These are phyloP conservation scores for Pseudogymnoascus sp. DNA, from an alignment of 2,329 filamentous ascomycete species.

Conservation along the genomic window DNA sequence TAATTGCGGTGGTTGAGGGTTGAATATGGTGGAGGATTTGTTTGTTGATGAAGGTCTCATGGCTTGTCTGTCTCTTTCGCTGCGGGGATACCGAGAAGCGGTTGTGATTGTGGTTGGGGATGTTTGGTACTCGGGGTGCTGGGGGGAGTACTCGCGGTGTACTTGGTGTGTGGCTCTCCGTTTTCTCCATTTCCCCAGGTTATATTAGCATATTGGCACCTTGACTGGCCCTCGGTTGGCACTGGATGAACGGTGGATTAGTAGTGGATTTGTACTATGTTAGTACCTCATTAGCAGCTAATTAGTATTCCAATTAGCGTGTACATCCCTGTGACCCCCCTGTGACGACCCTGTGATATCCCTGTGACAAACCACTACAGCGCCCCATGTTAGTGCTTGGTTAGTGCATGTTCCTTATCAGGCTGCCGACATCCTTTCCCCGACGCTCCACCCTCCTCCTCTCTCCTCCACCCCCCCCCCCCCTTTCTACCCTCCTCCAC, in stretches of 20 bases:
- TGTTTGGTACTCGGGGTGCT: not conserved
- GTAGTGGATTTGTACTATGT: not conserved
- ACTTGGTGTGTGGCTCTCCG: not conserved
- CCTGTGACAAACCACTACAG: not conserved
- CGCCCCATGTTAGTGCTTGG: not conserved
- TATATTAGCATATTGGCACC: not conserved
- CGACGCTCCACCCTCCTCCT: not conserved
- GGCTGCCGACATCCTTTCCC: not conserved
- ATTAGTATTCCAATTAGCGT: not conserved
- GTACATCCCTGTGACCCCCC: not conserved
- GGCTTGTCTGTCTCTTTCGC: not conserved
- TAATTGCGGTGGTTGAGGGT: not conserved
- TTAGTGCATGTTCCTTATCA: conserved; percentile 1
- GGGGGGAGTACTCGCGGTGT: not conserved
- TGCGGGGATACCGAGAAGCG: not conserved
- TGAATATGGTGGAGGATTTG: not conserved
- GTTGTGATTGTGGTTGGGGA: not conserved
- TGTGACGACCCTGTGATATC: not conserved
- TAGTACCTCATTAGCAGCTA: not conserved
- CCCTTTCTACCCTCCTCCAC: not conserved
- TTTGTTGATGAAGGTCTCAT: conserved; percentile 3
- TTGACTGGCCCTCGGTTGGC: not conserved
- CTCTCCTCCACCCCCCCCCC: not conserved
- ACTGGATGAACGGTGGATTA: not conserved
- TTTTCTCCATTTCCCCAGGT: conserved; percentile 3